Conservation (phyloP, 2,329 filamentous ascomycete species). For the Colletotrichum sidae region DNA sequence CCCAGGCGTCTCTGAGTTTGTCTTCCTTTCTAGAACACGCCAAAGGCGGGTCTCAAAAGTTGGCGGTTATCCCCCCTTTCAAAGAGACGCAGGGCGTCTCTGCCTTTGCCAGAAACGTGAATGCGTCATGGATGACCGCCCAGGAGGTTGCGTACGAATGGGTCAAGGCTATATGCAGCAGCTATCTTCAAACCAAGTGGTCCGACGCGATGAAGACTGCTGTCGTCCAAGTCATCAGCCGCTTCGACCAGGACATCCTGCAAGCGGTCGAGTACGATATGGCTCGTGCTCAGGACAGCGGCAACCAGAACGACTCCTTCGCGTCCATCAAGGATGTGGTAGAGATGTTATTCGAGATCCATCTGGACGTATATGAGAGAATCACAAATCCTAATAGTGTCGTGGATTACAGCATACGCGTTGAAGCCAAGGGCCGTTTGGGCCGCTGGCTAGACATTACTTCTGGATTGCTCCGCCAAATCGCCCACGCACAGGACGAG, state of each 20-base stretch:
- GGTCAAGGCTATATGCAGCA: constrained; percentile 60
- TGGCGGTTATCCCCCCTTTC: constrained; percentile 59
- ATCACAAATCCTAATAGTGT: constrained; percentile 68
- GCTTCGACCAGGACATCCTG: constrained; percentile 64
- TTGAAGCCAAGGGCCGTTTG: constrained; percentile 62
- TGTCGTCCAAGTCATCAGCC: constrained; percentile 67
- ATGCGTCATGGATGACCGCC: constrained; percentile 63
- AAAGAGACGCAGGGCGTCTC: constrained; percentile 64
- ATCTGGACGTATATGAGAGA: constrained; percentile 70
- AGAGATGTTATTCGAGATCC: constrained; percentile 71
- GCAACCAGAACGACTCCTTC: constrained; percentile 6
- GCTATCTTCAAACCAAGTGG: constrained; percentile 68
- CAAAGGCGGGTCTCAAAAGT: constrained; percentile 65
- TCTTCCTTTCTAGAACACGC: constrained; percentile 74
- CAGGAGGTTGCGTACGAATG: constrained; percentile 71
- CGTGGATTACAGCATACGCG: constrained; percentile 60
- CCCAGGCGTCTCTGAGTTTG: constrained; percentile 63
- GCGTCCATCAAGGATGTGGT: constrained; percentile 48
- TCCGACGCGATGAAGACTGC: constrained; percentile 66
- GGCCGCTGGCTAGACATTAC: constrained; percentile 65
- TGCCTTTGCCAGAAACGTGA: constrained; percentile 62
- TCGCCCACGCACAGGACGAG: constrained; percentile 49
- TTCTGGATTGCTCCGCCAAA: constrained; percentile 55
- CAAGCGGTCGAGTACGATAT: constrained; percentile 58
- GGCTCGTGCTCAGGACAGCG: constrained; percentile 25